phyloP scores from a whole-genome alignment of 225 moss, liverwort and hornwort genomes.

The Physcomitrellopsis africana region DNA sequence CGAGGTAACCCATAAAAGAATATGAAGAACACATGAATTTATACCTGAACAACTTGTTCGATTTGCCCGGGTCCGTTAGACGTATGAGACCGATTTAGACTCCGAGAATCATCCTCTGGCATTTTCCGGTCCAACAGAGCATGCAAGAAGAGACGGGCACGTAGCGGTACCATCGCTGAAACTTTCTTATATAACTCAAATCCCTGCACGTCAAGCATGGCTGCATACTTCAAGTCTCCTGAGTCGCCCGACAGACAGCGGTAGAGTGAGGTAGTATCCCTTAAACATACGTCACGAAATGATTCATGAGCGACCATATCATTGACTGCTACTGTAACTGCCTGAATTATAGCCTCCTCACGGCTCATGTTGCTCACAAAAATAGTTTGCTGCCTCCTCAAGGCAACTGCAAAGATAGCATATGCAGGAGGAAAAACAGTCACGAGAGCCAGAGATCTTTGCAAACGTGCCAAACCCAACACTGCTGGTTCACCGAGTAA shows the following conservation, averaged over 20 bases:
- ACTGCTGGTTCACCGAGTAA: constrained; percentile 84
- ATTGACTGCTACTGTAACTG: constrained; percentile 78
- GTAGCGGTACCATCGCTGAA: constrained; percentile 80
- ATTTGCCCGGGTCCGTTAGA: constrained; percentile 78
- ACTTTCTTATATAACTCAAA: constrained; percentile 71
- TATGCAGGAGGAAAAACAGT: constrained; percentile 88
- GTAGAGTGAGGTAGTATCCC: constrained; percentile 84
- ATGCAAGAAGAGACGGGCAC: constrained; percentile 89
- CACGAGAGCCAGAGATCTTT: constrained; percentile 79
- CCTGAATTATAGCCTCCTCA: constrained; percentile 80
- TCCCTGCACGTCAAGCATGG: constrained; percentile 85
- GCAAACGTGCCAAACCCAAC: constrained; percentile 80
- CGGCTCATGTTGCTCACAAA: constrained; percentile 58
- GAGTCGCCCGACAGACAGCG: constrained; percentile 76
- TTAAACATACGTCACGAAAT: constrained; percentile 92
- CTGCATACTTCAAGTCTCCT: constrained; percentile 88
- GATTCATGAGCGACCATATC: constrained; percentile 97
- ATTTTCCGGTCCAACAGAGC: constrained; percentile 89
- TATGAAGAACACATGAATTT: neutral
- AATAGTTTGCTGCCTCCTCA: constrained; percentile 74
- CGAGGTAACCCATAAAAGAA: neutral
- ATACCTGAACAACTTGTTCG: constrained; percentile 85
- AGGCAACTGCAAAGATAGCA: constrained; percentile 82
- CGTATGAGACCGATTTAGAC: constrained; percentile 60
- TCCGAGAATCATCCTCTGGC: constrained; percentile 83